Evolutionary conservation across 2,329 filamentous ascomycete species (phyloP), one percentile per base, ranked within the genome.

Genomic region (Sporothrix globosa): DNA sequence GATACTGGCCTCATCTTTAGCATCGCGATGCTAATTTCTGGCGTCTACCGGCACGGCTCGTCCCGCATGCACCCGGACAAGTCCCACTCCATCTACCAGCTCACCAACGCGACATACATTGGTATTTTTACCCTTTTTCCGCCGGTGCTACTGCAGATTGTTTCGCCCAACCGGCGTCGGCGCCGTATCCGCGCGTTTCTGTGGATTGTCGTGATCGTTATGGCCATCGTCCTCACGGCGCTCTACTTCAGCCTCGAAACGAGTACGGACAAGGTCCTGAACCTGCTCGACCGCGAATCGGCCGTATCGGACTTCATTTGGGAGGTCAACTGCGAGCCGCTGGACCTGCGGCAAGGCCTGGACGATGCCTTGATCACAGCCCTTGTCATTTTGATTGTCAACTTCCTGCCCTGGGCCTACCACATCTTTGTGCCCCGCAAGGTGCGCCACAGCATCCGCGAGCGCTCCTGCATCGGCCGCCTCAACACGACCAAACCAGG

Each of bases 51-150:
- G 0, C 68, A 74, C 54, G 60, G 52, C 24, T 70, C 67, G 11
- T 6, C 72, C 44, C 71, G 71, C 61, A 24, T 70, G 21, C 65
- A 67, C 24, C 70, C 63, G 1, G 72, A 74, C 21, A 72, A 74
- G 60, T 73, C 71, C 41, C 70, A 73, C 48, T 74, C 75, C 21
- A 10, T 72, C 13, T 76, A 76, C 65, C 61, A 68, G n/a, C 69
- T 73, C 54, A 73, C 74, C 44, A 74, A 73, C 10, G 73, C 74
- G 11, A 70, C 74, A 1, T 74, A 72, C 65, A 74, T 75, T 66
- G 72, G 73, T 7, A 70, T 72, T 14, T 76, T 76, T 39, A 73
- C 73, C 6, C 56, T 76, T 21, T 73, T 75, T 24, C 71, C 74
- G 9, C 69, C 73, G 1, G 21, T 76, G 21, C 27, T 76, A 19